Percentiles rank a stretch among this genome's conserved stretches.
phyloP scores from a whole-genome alignment of 2,329 filamentous ascomycete species.

The Fusarium compactum region DNA sequence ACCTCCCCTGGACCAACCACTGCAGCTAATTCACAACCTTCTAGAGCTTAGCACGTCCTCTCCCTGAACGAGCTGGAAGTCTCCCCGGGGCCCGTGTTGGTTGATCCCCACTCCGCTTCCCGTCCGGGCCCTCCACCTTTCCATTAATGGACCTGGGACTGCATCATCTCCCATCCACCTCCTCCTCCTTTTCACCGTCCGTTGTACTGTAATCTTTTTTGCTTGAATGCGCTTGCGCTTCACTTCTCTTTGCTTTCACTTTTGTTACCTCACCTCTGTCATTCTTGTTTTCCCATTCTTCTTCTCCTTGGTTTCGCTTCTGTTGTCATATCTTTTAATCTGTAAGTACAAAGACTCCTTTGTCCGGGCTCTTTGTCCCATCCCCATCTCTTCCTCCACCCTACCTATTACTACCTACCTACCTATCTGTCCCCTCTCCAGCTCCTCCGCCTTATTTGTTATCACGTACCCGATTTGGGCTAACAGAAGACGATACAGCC shows the following conservation, averaged over 20 bases:
- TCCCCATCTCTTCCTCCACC: constrained; percentile 30
- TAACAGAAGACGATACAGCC: constrained; percentile 39
- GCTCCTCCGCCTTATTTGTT: constrained; percentile 32
- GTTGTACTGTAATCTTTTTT: constrained; percentile 32
- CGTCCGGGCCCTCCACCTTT: constrained; percentile 25
- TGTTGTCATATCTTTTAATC: constrained; percentile 35
- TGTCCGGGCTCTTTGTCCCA: constrained; percentile 28
- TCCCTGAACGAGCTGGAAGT: constrained; percentile 15
- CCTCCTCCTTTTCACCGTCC: constrained; percentile 41
- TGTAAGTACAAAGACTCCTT: constrained; percentile 37
- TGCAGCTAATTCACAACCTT: constrained; percentile 32
- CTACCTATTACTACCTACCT: constrained; percentile 23
- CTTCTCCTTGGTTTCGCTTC: constrained; percentile 23
- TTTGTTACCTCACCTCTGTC: constrained; percentile 33
- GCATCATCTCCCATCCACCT: constrained; percentile 39
- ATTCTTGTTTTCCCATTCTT: constrained; percentile 30
- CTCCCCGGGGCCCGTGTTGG: constrained; percentile 25
- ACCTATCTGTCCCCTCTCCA: constrained; percentile 34
- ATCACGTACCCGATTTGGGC: constrained; percentile 17
- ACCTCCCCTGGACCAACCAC: constrained; percentile 7
- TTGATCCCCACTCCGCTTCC: constrained; percentile 37
- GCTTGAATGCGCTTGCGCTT: constrained; percentile 43
- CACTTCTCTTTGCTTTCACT: constrained; percentile 36
- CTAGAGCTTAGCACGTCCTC: constrained; percentile 34
- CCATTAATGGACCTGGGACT: constrained; percentile 20